phyloP scores from a whole-genome alignment of 495 filamentous ascomycete species.

The Penicillium verhagenii region DNA sequence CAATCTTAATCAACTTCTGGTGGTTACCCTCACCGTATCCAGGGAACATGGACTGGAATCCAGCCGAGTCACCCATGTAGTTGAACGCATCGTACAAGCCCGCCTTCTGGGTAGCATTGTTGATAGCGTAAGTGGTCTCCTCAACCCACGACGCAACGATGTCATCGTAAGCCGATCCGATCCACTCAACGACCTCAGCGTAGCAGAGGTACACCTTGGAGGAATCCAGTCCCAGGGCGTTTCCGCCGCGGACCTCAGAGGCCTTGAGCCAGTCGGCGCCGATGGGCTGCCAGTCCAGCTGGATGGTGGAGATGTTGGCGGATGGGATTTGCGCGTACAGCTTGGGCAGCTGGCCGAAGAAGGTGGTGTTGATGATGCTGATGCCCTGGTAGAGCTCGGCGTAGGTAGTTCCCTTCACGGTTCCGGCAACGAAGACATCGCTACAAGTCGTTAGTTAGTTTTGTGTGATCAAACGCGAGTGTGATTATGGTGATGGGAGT shows the following conservation, averaged over 20 bases:
- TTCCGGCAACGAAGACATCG: conserved; percentile 38
- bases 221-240: conserved; percentile 42
- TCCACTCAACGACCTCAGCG: conserved; percentile 41
- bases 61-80: conserved; percentile 34
- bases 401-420: conserved; percentile 33
- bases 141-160: conserved; percentile 33
- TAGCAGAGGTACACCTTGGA: conserved; percentile 36
- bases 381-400: conserved; percentile 28
- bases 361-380: conserved; percentile 38
- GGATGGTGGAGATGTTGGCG: conserved; percentile 35
- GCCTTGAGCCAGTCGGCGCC: conserved; percentile 39
- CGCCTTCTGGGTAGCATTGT: conserved; percentile 32
- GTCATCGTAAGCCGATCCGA: conserved; percentile 30
- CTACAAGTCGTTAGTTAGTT: conserved; percentile 21
- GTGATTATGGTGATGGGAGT: background rate
- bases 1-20: conserved; percentile 32
- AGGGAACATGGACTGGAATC: conserved; percentile 37
- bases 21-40: conserved; percentile 49
- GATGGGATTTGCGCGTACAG: conserved; percentile 29
- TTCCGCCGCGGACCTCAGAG: conserved; percentile 32
- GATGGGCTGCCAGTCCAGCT: conserved; percentile 48
- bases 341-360: conserved; percentile 33
- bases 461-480: background rate
- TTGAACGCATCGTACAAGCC: conserved; percentile 34
- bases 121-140: conserved; percentile 34